A percentile compares a stretch with the other conserved stretches of the same genome.
phyloP scores from a whole-genome alignment of 257 asterid species.

The Penstemon newberryi region DNA sequence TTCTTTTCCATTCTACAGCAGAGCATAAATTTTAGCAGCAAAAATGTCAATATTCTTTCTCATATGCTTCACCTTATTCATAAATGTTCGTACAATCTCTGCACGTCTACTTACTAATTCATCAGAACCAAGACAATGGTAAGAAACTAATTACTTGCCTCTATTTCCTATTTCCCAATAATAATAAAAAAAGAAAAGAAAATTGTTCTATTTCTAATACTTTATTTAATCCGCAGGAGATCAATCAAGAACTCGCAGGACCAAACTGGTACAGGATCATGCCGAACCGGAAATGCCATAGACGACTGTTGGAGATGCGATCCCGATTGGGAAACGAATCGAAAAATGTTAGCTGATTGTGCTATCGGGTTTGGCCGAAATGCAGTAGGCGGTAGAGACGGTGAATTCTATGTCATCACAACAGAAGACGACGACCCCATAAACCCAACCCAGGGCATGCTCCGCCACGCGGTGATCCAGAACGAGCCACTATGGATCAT shows the following conservation, averaged over 20 bases:
- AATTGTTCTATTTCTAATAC: not conserved
- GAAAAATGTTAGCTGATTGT: slow-evolving; percentile 61
- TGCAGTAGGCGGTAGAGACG: slow-evolving; percentile 67
- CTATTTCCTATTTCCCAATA: not conserved
- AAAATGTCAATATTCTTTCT: slow-evolving; percentile 31
- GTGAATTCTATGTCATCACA: slow-evolving; percentile 57
- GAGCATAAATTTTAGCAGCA: slow-evolving; percentile 13
- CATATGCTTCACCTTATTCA: slow-evolving; percentile 26
- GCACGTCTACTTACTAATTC: slow-evolving; percentile 14
- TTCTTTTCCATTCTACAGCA: not conserved
- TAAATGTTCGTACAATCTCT: slow-evolving; percentile 17
- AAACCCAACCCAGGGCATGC: slow-evolving; percentile 60
- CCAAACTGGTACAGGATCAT: slow-evolving; percentile 24
- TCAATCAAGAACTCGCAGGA: slow-evolving; percentile 33
- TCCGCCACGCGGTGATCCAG: slow-evolving; percentile 66
- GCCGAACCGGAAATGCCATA: slow-evolving; percentile 62
- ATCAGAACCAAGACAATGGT: slow-evolving; percentile 33
- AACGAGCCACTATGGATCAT: slow-evolving; percentile 71
- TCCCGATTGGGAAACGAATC: slow-evolving; percentile 64
- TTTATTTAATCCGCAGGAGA: slow-evolving; percentile 26
- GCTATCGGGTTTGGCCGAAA: slow-evolving; percentile 62
- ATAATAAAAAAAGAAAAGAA: too few species aligned
- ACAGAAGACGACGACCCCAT: slow-evolving; percentile 47
- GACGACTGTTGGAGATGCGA: slow-evolving; percentile 79
- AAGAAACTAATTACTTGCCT: not conserved